Percentiles rank a stretch among this genome's conserved stretches.
Conservation (phyloP, 306 rosid species). For the Prinsepia uniflora region DNA sequence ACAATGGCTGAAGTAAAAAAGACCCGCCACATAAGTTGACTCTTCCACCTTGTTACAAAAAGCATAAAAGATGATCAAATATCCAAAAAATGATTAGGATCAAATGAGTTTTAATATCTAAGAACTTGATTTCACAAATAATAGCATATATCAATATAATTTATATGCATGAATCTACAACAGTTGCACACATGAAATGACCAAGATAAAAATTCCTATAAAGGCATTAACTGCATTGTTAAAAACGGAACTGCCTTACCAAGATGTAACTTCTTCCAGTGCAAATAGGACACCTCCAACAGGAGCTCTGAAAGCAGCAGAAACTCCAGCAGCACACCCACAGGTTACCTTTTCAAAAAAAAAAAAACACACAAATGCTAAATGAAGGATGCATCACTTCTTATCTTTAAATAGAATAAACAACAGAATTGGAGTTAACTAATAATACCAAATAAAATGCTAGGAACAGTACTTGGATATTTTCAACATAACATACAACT, state of each 20-base stretch:
- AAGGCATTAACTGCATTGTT: background rate
- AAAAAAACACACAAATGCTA: slow-evolving; percentile 27
- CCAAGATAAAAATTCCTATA: background rate
- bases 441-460: background rate
- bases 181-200: background rate
- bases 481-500: background rate
- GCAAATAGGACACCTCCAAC: slow-evolving; percentile 99
- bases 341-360: slow-evolving; percentile 81
- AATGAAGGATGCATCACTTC: slow-evolving; percentile 16
- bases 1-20: slow-evolving; percentile 94
- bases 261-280: slow-evolving; percentile 94
- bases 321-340: slow-evolving; percentile 99
- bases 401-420: background rate
- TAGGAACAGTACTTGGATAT: background rate
- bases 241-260: slow-evolving; percentile 42
- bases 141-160: background rate
- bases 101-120: background rate
- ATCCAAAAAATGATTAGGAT: background rate
- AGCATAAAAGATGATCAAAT: slow-evolving; percentile 5
- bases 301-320: slow-evolving; percentile 99
- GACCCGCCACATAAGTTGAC: slow-evolving; percentile 96
- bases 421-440: background rate
- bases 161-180: background rate
- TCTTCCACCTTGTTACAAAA: slow-evolving; percentile 43
- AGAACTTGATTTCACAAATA: background rate